Evolutionary conservation across 331 rosid species (phyloP).

Genomic region (Telfairia occidentalis): DNA sequence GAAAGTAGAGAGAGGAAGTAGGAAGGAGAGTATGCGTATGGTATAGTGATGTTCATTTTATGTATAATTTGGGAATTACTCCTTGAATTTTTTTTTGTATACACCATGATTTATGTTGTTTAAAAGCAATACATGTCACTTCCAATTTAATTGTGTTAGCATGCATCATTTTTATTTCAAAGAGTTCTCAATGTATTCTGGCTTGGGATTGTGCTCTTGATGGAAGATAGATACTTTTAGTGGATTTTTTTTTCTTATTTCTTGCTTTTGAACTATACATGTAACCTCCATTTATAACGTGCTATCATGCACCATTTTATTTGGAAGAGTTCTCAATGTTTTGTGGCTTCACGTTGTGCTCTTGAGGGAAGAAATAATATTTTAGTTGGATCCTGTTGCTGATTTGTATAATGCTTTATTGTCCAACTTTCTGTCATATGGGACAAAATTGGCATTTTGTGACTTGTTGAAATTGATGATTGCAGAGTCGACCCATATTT

Average conservation of each 20-base stretch:
- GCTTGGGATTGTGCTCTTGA: neutral
- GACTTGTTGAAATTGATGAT: neutral
- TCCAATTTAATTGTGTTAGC: neutral
- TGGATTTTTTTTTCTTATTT: neutral
- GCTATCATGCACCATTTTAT: neutral
- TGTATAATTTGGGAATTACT: neutral
- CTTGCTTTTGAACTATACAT: neutral
- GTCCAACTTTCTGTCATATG: neutral
- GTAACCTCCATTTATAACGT: neutral
- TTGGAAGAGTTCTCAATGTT: neutral
- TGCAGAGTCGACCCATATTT: constrained; percentile 92
- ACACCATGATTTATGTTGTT: neutral
- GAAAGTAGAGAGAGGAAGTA: neutral
- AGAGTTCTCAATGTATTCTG: neutral
- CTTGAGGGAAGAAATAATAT: neutral
- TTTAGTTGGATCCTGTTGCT: neutral
- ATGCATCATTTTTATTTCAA: neutral
- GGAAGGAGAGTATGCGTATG: neutral
- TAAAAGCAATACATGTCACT: neutral
- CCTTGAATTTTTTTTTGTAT: neutral
- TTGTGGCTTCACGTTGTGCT: neutral
- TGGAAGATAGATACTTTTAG: neutral
- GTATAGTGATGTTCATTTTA: neutral
- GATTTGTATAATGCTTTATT: neutral
- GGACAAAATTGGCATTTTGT: neutral